These are phyloP conservation scores for Brassica rapa DNA, from an alignment of 345 rosid genomes.

Conservation along the genomic window DNA sequence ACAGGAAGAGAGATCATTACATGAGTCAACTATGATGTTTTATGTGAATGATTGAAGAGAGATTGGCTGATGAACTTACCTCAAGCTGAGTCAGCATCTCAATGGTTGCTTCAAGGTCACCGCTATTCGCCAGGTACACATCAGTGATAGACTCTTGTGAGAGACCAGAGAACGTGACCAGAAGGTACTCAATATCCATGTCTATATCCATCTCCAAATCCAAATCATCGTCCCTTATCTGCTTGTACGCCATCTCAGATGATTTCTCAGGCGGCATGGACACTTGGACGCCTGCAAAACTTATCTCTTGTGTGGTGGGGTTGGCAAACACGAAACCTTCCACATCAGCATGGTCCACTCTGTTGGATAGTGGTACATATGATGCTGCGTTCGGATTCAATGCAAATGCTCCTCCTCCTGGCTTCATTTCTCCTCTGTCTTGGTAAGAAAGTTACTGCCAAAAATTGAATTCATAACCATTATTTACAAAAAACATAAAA, in stretches of 20 bases:
- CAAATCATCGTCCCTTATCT: conserved; percentile 64
- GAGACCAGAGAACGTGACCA: conserved; percentile 68
- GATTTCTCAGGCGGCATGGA: conserved; percentile 34
- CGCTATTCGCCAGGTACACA: conserved; percentile 68
- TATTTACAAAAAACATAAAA: not conserved
- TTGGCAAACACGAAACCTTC: conserved; percentile 41
- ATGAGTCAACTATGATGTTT: not conserved
- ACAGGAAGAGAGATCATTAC: conserved; percentile 13
- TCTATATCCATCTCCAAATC: conserved; percentile 57
- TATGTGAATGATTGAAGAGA: not conserved
- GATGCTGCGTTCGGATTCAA: conserved; percentile 86
- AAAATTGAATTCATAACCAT: not conserved
- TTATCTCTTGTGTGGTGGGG: conserved; percentile 33
- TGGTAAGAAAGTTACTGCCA: conserved; percentile 18
- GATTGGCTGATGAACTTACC: conserved; percentile 41
- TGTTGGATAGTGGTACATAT: conserved; percentile 70
- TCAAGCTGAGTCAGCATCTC: conserved; percentile 91
- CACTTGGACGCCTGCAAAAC: conserved; percentile 28
- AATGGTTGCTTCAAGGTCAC: conserved; percentile 70
- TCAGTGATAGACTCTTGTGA: conserved; percentile 74
- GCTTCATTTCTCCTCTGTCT: conserved; percentile 54
- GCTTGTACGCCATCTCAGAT: conserved; percentile 46
- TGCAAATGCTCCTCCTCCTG: conserved; percentile 56
- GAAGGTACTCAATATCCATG: conserved; percentile 71
- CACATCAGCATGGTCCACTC: conserved; percentile 43